Conservation (phyloP, 2,329 filamentous ascomycete genomes). For the Colletotrichum sp. region DNA sequence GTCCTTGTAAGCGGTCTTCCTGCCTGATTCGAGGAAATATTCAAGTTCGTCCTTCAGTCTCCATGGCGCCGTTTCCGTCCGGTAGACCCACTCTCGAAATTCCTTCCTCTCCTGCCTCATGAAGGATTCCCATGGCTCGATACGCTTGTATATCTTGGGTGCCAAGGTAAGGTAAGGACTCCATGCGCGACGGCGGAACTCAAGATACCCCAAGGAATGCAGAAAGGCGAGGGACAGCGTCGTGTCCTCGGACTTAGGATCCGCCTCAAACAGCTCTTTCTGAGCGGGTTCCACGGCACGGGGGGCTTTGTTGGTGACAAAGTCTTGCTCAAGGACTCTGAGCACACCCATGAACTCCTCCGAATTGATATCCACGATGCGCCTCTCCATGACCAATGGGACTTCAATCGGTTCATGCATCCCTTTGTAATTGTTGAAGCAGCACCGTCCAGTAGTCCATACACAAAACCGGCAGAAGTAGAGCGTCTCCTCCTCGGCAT, state of each 20-base stretch:
- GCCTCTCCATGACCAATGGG: neutral
- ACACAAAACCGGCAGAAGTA: constrained; percentile 11
- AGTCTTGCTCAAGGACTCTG: neutral
- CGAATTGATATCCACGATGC: constrained; percentile 6
- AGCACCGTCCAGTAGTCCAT: neutral
- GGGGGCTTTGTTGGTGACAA: neutral
- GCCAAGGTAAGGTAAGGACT: constrained; percentile 24
- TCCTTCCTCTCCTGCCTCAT: neutral
- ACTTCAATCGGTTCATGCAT: neutral
- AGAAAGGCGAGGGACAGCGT: constrained; percentile 28
- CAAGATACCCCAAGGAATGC: constrained; percentile 29
- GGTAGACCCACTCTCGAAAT: constrained; percentile 17
- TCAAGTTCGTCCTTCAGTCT: constrained; percentile 21
- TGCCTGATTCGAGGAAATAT: constrained; percentile 21
- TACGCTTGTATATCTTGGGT: neutral
- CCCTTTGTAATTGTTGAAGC: neutral
- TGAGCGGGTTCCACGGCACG: neutral
- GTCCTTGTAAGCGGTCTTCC: constrained; percentile 22
- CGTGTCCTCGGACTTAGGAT: neutral
- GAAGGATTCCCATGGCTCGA: constrained; percentile 21
- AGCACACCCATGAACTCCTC: neutral
- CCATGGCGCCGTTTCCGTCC: constrained; percentile 12
- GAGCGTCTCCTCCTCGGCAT: constrained; percentile 6
- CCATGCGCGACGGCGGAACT: constrained; percentile 25
- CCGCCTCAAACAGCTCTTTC: neutral